Percentiles rank a stretch among this genome's conserved stretches.
These are phyloP conservation scores for Lichtheimia hyalospora DNA, from an alignment of 371 early-diverging fungal genomes.

Conservation along the genomic window DNA sequence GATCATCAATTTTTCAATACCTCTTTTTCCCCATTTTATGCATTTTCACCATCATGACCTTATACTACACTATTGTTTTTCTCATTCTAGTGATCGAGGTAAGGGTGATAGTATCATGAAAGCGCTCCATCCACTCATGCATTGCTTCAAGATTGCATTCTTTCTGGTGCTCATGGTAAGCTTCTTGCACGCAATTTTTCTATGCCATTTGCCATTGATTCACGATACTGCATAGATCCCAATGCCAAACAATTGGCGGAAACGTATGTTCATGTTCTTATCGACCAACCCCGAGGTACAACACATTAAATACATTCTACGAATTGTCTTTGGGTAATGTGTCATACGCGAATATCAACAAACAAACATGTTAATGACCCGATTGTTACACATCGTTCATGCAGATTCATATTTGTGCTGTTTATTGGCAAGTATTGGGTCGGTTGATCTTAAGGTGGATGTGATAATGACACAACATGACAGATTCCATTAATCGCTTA, in stretches of 20 bases:
- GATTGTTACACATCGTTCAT: background rate
- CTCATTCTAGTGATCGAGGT: conserved; percentile 13
- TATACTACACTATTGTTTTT: conserved; percentile 16
- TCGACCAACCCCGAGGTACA: conserved; percentile 9
- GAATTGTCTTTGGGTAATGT: conserved; percentile 15
- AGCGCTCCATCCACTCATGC: background rate
- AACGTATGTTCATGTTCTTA: conserved; percentile 4
- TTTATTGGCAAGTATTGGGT: conserved; percentile 8
- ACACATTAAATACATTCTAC: conserved; percentile 10
- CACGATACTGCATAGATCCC: background rate
- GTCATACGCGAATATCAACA: background rate
- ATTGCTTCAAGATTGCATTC: background rate
- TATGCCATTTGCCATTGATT: no score
- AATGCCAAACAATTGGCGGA: conserved; percentile 11
- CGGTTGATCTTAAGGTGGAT: background rate
- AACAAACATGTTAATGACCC: background rate
- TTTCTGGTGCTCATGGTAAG: conserved; percentile 13
- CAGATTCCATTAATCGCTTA: conserved; percentile 15
- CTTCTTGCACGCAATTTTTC: background rate
- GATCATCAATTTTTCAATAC: no score
- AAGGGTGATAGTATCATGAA: background rate
- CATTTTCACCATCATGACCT: conserved; percentile 7
- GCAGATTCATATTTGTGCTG: conserved; percentile 15
- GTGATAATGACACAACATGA: background rate
- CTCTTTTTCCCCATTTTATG: no score